Base-by-base conservation (phyloP, 306 rosid genomes). In the Quercus agrifolia region DNA sequence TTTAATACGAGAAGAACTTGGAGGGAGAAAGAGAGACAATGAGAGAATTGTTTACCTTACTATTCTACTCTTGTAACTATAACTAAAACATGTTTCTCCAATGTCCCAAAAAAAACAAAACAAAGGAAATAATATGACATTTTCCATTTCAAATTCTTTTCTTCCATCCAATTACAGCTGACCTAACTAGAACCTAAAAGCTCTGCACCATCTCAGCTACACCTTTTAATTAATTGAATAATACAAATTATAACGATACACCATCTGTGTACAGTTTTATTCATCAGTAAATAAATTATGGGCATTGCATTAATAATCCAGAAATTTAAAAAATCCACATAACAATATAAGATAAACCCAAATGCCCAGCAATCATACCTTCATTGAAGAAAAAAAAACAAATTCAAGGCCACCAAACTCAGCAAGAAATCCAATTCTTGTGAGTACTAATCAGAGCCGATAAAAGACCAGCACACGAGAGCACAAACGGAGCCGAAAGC, bases 401-500 rank as follows among this genome's bases (percentile, higher is more conserved):
- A 38, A 7, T 38, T 38, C 46, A 2, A 10, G 20, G 46, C 63
- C 56, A 51, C 20, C 38, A 71, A 63, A 52, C 56, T 88, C 85
- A 93, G 85, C 97, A 94, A 70, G 93, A 89, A 1, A 87, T 79
- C 98, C 98, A 94, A 79, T 88, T 92, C 91, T 94, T 94, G 59
- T 91, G 95, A 83, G 93, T 91, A 70, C 98, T 90, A 74, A 94
- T 91, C 62, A 92, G 80, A 0, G 98, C 97, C 21, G 97, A 94
- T 7, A 91, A 20, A 27, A 94, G 86, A 62, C 98, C 98, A 0
- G 97, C 93, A 17, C 85, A 84, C 11, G 93, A 87, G 35, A 91
- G n/a, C 7, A 89, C 44, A 68, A 84, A 52, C 3, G 98, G 92
- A 56, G 86, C 89, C 4, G 94, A 83, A 73, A 88, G 77, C 5